Percentiles rank a stretch among this genome's conserved stretches.
These are phyloP conservation scores for Kwoniella bestiolae DNA, from an alignment of 768 basidiomycete genomes.

Conservation along the genomic window DNA sequence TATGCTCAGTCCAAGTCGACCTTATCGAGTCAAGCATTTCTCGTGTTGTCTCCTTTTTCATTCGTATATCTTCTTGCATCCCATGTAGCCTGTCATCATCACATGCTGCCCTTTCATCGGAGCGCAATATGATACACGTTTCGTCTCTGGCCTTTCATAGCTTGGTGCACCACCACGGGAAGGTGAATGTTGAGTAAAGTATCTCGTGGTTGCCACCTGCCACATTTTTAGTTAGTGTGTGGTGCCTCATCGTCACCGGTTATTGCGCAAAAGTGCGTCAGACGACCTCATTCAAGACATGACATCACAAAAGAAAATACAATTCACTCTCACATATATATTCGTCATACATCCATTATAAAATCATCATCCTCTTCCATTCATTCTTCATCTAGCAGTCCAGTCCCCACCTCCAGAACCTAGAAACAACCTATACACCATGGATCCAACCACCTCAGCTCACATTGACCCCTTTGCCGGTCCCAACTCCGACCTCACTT, in stretches of 20 bases:
- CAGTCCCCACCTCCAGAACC: background rate
- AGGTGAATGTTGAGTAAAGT: too few relatives aligned
- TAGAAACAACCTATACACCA: background rate
- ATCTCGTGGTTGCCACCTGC: background rate
- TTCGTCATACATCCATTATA: background rate
- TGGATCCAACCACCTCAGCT: slow-evolving; percentile 23
- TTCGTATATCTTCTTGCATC: too few relatives aligned
- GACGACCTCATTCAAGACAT: slow-evolving; percentile 1
- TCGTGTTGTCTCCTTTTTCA: too few relatives aligned
- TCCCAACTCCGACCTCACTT: slow-evolving; percentile 14
- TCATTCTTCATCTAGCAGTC: background rate
- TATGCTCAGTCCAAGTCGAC: too few relatives aligned
- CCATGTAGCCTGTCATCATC: too few relatives aligned
- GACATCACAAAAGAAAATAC: background rate
- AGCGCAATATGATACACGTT: too few relatives aligned
- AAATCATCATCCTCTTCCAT: background rate
- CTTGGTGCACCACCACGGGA: too few relatives aligned
- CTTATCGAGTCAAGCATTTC: too few relatives aligned
- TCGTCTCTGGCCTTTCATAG: too few relatives aligned
- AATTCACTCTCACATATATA: background rate
- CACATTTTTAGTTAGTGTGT: background rate
- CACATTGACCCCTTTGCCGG: slow-evolving; percentile 16
- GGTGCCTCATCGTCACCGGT: slow-evolving; percentile 1
- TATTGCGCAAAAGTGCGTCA: background rate
- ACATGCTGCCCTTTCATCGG: too few relatives aligned